Percentiles rank a stretch among this genome's conserved stretches.
Evolutionary conservation across 345 rosid species (phyloP).

Genomic region (Rhizophora mangle): DNA sequence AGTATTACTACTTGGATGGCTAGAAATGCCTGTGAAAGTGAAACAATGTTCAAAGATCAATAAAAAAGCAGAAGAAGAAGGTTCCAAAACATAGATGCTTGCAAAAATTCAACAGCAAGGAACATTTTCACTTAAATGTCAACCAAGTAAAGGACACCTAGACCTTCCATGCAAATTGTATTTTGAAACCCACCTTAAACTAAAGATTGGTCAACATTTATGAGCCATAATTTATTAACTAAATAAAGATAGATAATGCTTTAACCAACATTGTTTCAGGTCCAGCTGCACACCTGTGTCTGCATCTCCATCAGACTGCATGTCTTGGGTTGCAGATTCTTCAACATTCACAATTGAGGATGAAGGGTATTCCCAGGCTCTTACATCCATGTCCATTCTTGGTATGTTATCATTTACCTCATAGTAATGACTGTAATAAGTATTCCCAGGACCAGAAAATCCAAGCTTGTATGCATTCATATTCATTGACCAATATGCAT

Average conservation of each 20-base stretch:
- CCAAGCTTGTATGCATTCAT: conserved; percentile 60
- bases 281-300: conserved; percentile 22
- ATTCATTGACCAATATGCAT: conserved; percentile 46
- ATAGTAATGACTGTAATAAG: conserved; percentile 35
- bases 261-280: conserved; percentile 52
- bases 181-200: too few species aligned
- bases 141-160: not conserved
- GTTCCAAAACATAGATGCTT: not conserved
- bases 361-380: conserved; percentile 48
- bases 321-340: conserved; percentile 32
- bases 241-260: not conserved
- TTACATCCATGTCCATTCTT: conserved; percentile 40
- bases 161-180: not conserved
- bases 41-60: conserved; percentile 10
- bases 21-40: conserved; percentile 41
- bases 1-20: conserved; percentile 33
- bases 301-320: conserved; percentile 31
- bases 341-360: conserved; percentile 33
- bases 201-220: too few species aligned
- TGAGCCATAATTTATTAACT: not conserved
- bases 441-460: conserved; percentile 45
- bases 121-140: not conserved
- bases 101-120: not conserved
- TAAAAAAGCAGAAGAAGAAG: conserved; percentile 4
- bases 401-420: conserved; percentile 50